Evolutionary conservation across 2,329 filamentous ascomycete genomes (phyloP).

Genomic region (Penicillium concentricum): DNA sequence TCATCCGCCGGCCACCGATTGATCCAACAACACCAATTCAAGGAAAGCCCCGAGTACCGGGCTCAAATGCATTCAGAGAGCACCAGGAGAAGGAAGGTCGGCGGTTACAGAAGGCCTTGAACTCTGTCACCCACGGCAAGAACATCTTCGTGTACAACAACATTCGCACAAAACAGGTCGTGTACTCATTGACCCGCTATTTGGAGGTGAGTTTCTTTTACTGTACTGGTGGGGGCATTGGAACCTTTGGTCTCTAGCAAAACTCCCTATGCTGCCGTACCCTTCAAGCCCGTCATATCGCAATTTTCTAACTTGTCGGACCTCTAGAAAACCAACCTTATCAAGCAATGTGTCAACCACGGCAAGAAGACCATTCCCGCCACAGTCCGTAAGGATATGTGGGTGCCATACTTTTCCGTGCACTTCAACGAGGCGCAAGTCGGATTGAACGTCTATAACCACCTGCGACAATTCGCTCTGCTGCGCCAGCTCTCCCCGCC

Average conservation of each 20-base stretch:
- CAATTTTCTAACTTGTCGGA: constrained; percentile 8
- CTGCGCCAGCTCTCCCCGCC: constrained; percentile 57
- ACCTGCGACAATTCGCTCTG: constrained; percentile 60
- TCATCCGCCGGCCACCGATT: constrained; percentile 37
- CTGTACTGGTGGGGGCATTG: too few species aligned
- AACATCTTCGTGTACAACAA: constrained; percentile 64
- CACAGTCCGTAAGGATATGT: constrained; percentile 60
- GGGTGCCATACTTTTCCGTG: constrained; percentile 60
- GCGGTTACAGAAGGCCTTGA: constrained; percentile 47
- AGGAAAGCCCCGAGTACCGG: constrained; percentile 38
- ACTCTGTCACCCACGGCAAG: constrained; percentile 52
- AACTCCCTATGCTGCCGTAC: neutral
- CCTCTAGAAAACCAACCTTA: constrained; percentile 49
- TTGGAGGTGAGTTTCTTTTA: constrained; percentile 49
- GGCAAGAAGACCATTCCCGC: constrained; percentile 64
- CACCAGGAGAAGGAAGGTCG: constrained; percentile 37
- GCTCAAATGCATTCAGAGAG: constrained; percentile 45
- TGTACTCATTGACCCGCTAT: constrained; percentile 60
- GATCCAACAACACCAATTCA: constrained; percentile 41
- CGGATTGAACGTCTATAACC: constrained; percentile 57
- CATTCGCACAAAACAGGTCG: constrained; percentile 61
- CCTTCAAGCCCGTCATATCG: neutral
- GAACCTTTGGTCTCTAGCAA: neutral
- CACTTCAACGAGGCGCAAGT: constrained; percentile 52
- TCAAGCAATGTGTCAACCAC: constrained; percentile 60